Conservation (phyloP, 148 eudicot species). For the Chenopodium quinoa region DNA sequence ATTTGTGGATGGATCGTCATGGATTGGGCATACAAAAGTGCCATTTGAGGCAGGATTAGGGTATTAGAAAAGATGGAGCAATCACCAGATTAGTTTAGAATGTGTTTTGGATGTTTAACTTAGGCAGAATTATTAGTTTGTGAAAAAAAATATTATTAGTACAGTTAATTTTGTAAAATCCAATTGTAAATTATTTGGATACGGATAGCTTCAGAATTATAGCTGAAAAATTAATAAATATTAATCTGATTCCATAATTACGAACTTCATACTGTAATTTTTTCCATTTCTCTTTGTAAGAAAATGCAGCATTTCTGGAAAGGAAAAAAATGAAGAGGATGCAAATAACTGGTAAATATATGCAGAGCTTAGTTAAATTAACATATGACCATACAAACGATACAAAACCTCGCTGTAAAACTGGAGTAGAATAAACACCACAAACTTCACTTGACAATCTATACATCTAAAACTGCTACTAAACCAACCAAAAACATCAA, state of each 20-base stretch:
- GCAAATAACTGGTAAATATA: neutral
- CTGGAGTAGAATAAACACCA: slow-evolving; percentile 1
- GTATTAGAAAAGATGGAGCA: slow-evolving; percentile 4
- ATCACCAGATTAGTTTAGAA: neutral
- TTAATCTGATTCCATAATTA: too few relatives aligned
- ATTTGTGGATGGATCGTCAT: slow-evolving; percentile 32
- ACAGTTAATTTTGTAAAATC: too few relatives aligned
- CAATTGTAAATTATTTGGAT: too few relatives aligned
- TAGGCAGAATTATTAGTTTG: neutral
- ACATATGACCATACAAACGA: neutral
- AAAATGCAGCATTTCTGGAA: neutral
- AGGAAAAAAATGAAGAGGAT: too few relatives aligned
- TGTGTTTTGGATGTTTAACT: too few relatives aligned
- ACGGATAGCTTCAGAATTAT: too few relatives aligned
- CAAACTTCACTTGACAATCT: slow-evolving; percentile 9
- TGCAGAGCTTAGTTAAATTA: neutral
- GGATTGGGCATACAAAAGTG: slow-evolving; percentile 37
- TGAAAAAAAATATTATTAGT: too few relatives aligned
- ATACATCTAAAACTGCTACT: slow-evolving; percentile 15
- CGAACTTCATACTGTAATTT: neutral
- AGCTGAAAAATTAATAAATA: neutral
- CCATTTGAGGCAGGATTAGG: slow-evolving; percentile 31
- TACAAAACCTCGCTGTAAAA: slow-evolving; percentile 12
- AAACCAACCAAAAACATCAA: neutral
- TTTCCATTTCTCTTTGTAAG: too few relatives aligned